phyloP scores from a whole-genome alignment of 495 filamentous ascomycete species.

The Daldinia bambusicola region DNA sequence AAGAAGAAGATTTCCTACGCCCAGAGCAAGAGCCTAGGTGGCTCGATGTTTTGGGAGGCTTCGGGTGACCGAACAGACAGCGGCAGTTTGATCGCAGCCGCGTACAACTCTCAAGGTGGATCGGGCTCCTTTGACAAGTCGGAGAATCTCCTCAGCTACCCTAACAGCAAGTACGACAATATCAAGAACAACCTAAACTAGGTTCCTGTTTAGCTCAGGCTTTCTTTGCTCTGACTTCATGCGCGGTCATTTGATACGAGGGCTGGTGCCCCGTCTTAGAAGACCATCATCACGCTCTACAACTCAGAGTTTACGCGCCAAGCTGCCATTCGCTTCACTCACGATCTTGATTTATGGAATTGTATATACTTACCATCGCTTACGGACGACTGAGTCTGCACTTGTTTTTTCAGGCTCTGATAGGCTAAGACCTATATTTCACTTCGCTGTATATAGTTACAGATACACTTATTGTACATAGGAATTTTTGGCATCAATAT shows the following conservation, averaged over 20 bases:
- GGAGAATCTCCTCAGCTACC: constrained; percentile 55
- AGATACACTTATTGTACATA: constrained; percentile 21
- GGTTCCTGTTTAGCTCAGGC: neutral
- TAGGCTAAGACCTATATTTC: constrained; percentile 1
- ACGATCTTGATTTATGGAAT: constrained; percentile 12
- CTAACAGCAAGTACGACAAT: constrained; percentile 57
- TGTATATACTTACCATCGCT: constrained; percentile 28
- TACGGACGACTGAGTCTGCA: neutral
- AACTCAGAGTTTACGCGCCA: neutral
- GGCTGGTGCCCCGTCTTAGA: constrained; percentile 38
- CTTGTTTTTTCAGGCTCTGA: neutral
- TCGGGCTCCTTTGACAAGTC: constrained; percentile 45
- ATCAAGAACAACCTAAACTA: constrained; percentile 49
- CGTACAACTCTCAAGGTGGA: constrained; percentile 51
- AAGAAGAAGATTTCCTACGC: constrained; percentile 73
- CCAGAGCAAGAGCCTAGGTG: constrained; percentile 69
- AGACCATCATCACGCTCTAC: constrained; percentile 11
- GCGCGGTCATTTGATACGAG: constrained; percentile 35
- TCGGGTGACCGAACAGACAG: constrained; percentile 72
- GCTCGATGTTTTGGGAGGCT: constrained; percentile 93
- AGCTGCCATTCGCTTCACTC: constrained; percentile 23
- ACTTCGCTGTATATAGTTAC: constrained; percentile 32
- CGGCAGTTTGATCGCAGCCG: constrained; percentile 71
- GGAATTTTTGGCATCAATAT: neutral
- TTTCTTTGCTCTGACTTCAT: neutral